These are phyloP conservation scores for Torulaspora delbrueckii DNA, from an alignment of 805 yeast species.

Conservation along the genomic window DNA sequence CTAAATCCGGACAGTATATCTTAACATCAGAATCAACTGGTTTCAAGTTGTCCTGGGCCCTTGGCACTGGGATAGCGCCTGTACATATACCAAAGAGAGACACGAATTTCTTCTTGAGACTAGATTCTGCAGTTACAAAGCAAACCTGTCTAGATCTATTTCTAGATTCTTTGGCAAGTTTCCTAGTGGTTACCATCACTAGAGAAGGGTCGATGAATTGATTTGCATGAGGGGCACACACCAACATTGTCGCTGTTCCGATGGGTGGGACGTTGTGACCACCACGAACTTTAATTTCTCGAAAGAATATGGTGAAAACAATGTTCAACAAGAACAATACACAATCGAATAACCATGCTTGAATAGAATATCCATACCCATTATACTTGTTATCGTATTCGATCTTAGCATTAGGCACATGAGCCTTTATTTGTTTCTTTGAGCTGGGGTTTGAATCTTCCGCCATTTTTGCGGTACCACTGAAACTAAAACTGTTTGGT, in stretches of 20 bases:
- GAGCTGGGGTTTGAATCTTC: not conserved
- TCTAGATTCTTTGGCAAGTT: slow-evolving; percentile 19
- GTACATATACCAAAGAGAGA: slow-evolving; percentile 72
- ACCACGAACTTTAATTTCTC: slow-evolving; percentile 71
- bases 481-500: not conserved
- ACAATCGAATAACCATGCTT: slow-evolving; percentile 31
- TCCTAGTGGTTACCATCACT: slow-evolving; percentile 69
- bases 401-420: slow-evolving; percentile 22
- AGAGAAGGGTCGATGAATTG: slow-evolving; percentile 82
- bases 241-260: slow-evolving; percentile 58
- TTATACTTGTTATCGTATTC: slow-evolving; percentile 25
- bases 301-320: slow-evolving; percentile 47
- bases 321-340: slow-evolving; percentile 29
- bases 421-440: slow-evolving; percentile 13
- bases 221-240: slow-evolving; percentile 81
- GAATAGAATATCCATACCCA: slow-evolving; percentile 23
- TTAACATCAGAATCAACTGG: slow-evolving; percentile 57
- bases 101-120: slow-evolving; percentile 58
- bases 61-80: slow-evolving; percentile 78
- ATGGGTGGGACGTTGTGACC: slow-evolving; percentile 34
- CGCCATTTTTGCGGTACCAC: not conserved
- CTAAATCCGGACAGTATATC: slow-evolving; percentile 49
- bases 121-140: slow-evolving; percentile 77
- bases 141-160: slow-evolving; percentile 62
- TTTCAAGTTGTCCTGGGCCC: slow-evolving; percentile 80